Base-by-base conservation (phyloP, 345 rosid species). In the Rhizophora apiculata region DNA sequence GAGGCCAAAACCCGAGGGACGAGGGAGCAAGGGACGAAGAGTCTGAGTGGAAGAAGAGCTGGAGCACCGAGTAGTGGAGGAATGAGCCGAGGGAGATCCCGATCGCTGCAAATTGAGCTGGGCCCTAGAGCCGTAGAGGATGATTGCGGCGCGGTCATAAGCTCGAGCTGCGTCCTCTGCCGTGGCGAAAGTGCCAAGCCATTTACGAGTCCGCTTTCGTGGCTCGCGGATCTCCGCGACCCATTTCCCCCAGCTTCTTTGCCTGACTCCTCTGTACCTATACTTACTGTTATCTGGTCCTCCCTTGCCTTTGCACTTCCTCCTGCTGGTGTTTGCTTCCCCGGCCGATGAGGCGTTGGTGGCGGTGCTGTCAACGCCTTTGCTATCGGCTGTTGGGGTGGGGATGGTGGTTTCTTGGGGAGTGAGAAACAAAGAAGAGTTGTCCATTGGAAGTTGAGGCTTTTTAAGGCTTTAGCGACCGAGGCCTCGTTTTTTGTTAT, bases 141-240 rank as follows among this genome's bases (percentile, higher is more conserved):
- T 79, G 48, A 87, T 58, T 27, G 96, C 96, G 6, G 95, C 96
- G 6, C 94, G 90, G 83, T 91, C 96, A 48, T 88, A 91, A 7
- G 96, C 96, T 20, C 92, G 87, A 11, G 96, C 97, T 5, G 97
- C 97, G 31, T 87, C 97, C 81, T 91, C 95, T 0, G 95, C 97
- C 11, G 97, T 85, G 32, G 92, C 66, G 73, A 91, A 91, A 58
- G 97, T 88, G 19, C 97, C 95, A 3, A 88, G 92, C 97, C 97
- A 91, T 76, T 87, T 91, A 0, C 95, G 84, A 21, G 89, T 84
- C 24, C 97, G 85, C 72, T 87, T 89, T 60, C 92, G 79, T 4
- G 97, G 92, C 71, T 91, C 92, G 0, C 92, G 84, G 81, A 85
- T 88, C 88, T 88, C 92, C 16, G 90, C 92, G 1, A 88, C 92